Evolutionary conservation across 2,329 filamentous ascomycete species (phyloP), one percentile per base, ranked within the genome.

Genomic region (Talaromyces marneffei): DNA sequence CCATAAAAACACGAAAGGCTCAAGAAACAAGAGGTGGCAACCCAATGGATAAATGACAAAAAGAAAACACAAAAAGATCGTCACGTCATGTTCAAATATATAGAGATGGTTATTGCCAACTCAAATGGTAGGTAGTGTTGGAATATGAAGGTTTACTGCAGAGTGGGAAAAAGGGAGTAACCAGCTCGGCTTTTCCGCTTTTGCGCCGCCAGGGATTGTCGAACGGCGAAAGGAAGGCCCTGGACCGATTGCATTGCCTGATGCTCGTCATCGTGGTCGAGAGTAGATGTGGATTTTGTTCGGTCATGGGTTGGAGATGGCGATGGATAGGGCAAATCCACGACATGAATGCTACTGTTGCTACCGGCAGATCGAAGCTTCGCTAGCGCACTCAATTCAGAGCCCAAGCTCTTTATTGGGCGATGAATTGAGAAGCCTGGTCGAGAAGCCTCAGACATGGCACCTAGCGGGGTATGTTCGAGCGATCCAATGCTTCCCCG

Each of bases 141-240:
- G 54, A 44, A 57, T 39, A 48, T 37, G 4, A 31, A 40, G 27
- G 1, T 44, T 25, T 56, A 56, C 48, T 48, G 50, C 29, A 66
- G 62, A 39, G 69, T 67, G 9, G 75, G 75, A 64, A 77, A 77
- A 48, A 78, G 72, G 42, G 78, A 79, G 65, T 79, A 79, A 37
- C 77, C 79, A n/a, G 76, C 70, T 44, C 77, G 70, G 60, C 65
- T 69, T 66, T 75, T 77, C 63, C 68, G 67, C 35, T 69, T 70
- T 61, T 69, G 74, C 18, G 60, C 64, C 23, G 65, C 44, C 50
- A 71, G 61, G 7, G 67, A 65, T 44, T 65, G 61, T 59, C 66
- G 65, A 31, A 58, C 55, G n/a, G 68, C 65, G 3, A 66, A 61
- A 18, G 65, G 64, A 20, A 64, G 62, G 8, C 46, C 65, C 25